A percentile compares a stretch with the other conserved stretches of the same genome.
Conservation (phyloP, 2,329 filamentous ascomycete species). For the Diaporthe vexans region DNA sequence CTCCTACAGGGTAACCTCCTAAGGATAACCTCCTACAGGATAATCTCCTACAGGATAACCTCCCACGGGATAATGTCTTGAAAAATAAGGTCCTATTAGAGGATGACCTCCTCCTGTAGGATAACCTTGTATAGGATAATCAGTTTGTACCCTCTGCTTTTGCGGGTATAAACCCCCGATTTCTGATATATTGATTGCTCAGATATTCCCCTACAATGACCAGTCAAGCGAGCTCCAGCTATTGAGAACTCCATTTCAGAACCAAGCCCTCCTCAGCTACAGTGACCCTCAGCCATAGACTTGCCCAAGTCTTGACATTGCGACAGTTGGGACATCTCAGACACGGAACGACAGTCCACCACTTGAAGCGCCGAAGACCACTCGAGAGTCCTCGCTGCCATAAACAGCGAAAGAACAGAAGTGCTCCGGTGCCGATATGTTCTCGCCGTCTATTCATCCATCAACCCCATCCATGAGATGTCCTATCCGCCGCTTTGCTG, state of each 20-base stretch:
- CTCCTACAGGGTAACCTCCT: no score
- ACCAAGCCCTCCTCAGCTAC: not conserved
- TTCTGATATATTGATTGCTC: not conserved
- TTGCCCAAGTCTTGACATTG: not conserved
- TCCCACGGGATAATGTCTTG: no score
- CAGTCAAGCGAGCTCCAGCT: not conserved
- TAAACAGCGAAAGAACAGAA: constrained; percentile 3
- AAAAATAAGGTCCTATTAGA: no score
- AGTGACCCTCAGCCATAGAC: not conserved
- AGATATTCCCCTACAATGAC: not conserved
- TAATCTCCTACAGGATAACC: no score
- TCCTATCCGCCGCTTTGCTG: not conserved
- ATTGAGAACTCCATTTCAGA: not conserved
- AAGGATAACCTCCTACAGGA: no score
- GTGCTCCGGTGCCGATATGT: not conserved
- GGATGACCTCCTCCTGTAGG: no score
- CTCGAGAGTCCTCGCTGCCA: not conserved
- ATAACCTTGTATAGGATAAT: no score
- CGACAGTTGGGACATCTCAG: not conserved
- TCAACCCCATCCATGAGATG: not conserved
- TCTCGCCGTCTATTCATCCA: not conserved
- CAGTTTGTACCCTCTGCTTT: no score
- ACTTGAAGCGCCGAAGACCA: not conserved
- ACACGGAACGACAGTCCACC: not conserved
- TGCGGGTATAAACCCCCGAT: no score